These are phyloP conservation scores for Dictyostelium brefeldianum DNA, from an alignment of 78 protist genomes.

Conservation along the genomic window DNA sequence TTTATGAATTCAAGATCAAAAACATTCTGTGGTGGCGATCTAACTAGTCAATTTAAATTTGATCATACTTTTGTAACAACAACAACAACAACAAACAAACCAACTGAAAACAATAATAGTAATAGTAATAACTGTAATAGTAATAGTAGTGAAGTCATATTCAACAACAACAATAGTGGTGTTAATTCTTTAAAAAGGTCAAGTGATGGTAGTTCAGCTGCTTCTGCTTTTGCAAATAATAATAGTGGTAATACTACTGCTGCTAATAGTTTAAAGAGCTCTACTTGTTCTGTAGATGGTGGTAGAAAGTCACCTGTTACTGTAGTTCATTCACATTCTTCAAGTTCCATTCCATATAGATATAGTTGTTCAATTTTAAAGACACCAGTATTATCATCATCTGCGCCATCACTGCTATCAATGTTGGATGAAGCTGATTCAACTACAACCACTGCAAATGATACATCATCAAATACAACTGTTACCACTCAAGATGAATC, in stretches of 20 bases:
- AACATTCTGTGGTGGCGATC: not conserved
- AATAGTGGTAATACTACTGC: not conserved
- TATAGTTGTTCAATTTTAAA: not conserved
- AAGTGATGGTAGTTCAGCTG: too few species aligned
- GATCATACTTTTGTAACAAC: not conserved
- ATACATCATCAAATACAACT: not conserved
- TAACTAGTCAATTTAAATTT: not conserved
- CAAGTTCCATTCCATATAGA: conserved; percentile 6
- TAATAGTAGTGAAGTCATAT: not conserved
- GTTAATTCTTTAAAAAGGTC: too few species aligned
- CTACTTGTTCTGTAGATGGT: not conserved
- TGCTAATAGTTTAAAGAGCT: not conserved
- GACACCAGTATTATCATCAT: not conserved
- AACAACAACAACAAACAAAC: not conserved
- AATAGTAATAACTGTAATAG: not conserved
- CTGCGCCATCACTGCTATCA: not conserved
- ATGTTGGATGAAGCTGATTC: not conserved
- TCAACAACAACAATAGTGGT: too few species aligned
- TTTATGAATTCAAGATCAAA: not conserved
- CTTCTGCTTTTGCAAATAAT: not conserved
- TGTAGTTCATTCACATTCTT: not conserved
- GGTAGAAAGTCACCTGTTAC: not conserved
- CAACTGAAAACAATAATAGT: not conserved
- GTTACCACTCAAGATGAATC: not conserved
- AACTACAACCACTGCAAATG: too few species aligned